Evolutionary conservation across 2,329 filamentous ascomycete genomes (phyloP), one percentile per base, ranked within the genome.

Genomic region (Raffaelea deltoideospora): DNA sequence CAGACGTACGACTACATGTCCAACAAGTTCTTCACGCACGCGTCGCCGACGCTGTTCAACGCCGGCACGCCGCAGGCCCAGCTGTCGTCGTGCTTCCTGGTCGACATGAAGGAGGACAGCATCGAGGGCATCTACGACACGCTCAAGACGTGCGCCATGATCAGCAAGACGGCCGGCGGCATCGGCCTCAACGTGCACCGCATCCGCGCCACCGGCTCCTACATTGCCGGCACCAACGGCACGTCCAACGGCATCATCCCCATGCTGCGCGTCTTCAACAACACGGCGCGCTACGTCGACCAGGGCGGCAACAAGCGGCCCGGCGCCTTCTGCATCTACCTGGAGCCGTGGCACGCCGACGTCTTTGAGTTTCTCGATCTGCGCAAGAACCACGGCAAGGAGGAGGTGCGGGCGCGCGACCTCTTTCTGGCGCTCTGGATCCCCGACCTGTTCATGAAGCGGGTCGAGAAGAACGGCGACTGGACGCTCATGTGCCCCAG

Each of bases 1-100:
- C 86, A 98, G 72, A 96, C 90, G 30, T 98, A 98, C 69, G 88
- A 96, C 64, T 75, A 92, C 61, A 95, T 98, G 87, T 98, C 90
- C 23, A 86, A 78, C 67, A 96, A 96, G 63, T 88, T 82, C 67
- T 98, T 98, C 64, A 98, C 90, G 38, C 90, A 98, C 54, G 90
- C 90, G 37, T 98, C 90, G 9, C 90, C 90, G 4, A 98, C 90
- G 4, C 77, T 98, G 36, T 98, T 98, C 76, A 95, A 94, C 52
- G 90, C 90, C 37, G 90, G 88, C 53, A 98, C 90, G 21, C 90
- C 90, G 31, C 79, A 90, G 53, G 79, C 86, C 31, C 90, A 98
- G 63, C 69, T 98, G 50, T 92, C 90, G 3, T 98, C 90, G 14
- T 98, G 90, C 70, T 98, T 98, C 76, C 72, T 98, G 38, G 85